These are phyloP conservation scores for Pilasporangium apinafurcum DNA, from an alignment of 352 stramenopile genomes.

Conservation along the genomic window DNA sequence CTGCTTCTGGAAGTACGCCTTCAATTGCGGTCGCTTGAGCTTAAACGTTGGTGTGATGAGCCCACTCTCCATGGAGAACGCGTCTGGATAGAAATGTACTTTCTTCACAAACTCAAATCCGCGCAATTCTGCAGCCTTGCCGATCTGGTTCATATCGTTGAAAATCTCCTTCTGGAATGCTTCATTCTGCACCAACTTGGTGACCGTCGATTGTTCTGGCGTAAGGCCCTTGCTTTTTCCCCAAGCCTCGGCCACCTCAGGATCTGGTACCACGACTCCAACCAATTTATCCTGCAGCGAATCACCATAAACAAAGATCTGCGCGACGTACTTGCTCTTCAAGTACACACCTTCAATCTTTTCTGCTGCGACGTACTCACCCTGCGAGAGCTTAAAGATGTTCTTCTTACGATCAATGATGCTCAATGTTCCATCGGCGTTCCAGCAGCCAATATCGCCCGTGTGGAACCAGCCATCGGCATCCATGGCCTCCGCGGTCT, in stretches of 20 bases:
- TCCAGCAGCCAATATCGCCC: constrained; percentile 95
- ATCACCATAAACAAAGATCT: constrained; percentile 96
- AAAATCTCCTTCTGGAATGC: constrained; percentile 62
- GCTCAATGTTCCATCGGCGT: constrained; percentile 88
- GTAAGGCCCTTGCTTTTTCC: constrained; percentile 23
- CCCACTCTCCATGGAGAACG: constrained; percentile 87
- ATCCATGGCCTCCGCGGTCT: constrained; percentile 90
- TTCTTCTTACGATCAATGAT: constrained; percentile 93
- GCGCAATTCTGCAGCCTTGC: constrained; percentile 62
- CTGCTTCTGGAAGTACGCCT: constrained; percentile 36
- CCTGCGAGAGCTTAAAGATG: constrained; percentile 93
- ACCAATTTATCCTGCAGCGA: constrained; percentile 93
- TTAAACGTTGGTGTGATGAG: constrained; percentile 96
- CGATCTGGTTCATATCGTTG: constrained; percentile 53
- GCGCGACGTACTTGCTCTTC: constrained; percentile 91
- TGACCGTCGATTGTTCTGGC: constrained; percentile 17
- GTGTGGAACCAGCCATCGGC: constrained; percentile 96
- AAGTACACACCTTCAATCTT: constrained; percentile 95
- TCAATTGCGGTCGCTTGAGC: constrained; percentile 84
- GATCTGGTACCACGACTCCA: constrained; percentile 88
- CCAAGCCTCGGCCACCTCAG: constrained; percentile 53
- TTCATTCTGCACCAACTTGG: constrained; percentile 32
- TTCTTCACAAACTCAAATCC: constrained; percentile 92
- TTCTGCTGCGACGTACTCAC: constrained; percentile 96
- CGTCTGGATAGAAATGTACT: constrained; percentile 77